Conservation (phyloP, 495 filamentous ascomycete species). For the Lasiosphaeris hirsuta region DNA sequence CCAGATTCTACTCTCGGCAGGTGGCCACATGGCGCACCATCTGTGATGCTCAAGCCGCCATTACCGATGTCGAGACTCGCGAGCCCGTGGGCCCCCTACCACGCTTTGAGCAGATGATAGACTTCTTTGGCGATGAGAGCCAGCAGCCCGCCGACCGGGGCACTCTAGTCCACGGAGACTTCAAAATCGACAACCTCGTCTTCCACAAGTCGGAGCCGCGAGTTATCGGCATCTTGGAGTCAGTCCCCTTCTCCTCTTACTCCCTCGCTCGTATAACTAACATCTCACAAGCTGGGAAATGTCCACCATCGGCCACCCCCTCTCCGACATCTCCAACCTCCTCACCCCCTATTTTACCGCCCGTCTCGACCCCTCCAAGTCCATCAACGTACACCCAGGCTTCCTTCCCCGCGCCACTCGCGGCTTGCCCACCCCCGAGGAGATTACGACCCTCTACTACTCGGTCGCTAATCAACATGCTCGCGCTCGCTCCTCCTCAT, state of each 20-base stretch:
- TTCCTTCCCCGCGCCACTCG: slow-evolving; percentile 62
- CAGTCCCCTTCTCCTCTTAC: slow-evolving; percentile 26
- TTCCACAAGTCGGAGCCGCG: slow-evolving; percentile 84
- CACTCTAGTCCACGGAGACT: slow-evolving; percentile 88
- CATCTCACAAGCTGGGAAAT: slow-evolving; percentile 71
- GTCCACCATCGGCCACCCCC: slow-evolving; percentile 91
- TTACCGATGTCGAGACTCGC: slow-evolving; percentile 71
- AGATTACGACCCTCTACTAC: slow-evolving; percentile 75
- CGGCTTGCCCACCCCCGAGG: slow-evolving; percentile 69
- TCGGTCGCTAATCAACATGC: slow-evolving; percentile 66
- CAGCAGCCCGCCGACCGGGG: slow-evolving; percentile 74
- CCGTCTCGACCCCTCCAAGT: slow-evolving; percentile 24
- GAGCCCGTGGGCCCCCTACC: slow-evolving; percentile 77
- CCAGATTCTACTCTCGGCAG: slow-evolving; percentile 84
- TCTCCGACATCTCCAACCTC: slow-evolving; percentile 78
- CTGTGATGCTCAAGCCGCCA: slow-evolving; percentile 69
- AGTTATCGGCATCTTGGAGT: slow-evolving; percentile 91
- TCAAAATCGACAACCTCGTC: slow-evolving; percentile 96
- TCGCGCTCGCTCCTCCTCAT: slow-evolving; percentile 35
- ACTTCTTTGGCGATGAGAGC: slow-evolving; percentile 66
- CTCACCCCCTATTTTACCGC: slow-evolving; percentile 63
- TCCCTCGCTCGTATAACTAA: slow-evolving; percentile 9
- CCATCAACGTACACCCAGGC: slow-evolving; percentile 34
- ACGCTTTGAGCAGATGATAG: slow-evolving; percentile 73
- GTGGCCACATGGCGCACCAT: slow-evolving; percentile 76